These are phyloP conservation scores for Solanum acaule DNA, from an alignment of 257 asterid species.

Conservation along the genomic window DNA sequence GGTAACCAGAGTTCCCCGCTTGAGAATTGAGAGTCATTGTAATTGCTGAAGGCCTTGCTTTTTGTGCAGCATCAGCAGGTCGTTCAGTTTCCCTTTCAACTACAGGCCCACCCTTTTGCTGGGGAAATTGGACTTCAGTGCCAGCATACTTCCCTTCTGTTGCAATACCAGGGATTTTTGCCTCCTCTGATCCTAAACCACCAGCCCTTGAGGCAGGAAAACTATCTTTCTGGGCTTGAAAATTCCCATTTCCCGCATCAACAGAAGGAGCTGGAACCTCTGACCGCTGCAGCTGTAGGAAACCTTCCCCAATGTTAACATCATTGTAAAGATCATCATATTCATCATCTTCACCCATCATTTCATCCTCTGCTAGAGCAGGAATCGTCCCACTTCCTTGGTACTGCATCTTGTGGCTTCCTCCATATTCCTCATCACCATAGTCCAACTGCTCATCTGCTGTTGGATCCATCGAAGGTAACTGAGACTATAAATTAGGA, in stretches of 20 bases:
- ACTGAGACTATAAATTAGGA: constrained; percentile 8
- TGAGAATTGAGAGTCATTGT: constrained; percentile 35
- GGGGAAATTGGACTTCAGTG: constrained; percentile 29
- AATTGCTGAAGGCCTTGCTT: constrained; percentile 23
- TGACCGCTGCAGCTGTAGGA: constrained; percentile 33
- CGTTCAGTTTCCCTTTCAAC: constrained; percentile 21
- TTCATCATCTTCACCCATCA: constrained; percentile 48
- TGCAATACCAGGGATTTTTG: constrained; percentile 28
- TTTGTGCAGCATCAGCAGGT: constrained; percentile 30
- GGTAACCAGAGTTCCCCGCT: constrained; percentile 43
- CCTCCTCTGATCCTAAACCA: constrained; percentile 25
- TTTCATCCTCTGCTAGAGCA: constrained; percentile 83
- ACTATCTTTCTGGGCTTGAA: constrained; percentile 35
- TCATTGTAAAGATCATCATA: constrained; percentile 50
- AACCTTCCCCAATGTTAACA: constrained; percentile 49
- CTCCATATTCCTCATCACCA: constrained; percentile 63
- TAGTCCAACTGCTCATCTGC: constrained; percentile 57
- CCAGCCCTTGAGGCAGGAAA: constrained; percentile 31
- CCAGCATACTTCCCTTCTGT: constrained; percentile 32
- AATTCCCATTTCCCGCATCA: constrained; percentile 35
- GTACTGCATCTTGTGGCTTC: constrained; percentile 52
- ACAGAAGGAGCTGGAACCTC: constrained; percentile 36
- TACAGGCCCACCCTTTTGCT: constrained; percentile 35
- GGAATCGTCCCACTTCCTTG: constrained; percentile 67
- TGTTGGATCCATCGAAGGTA: constrained; percentile 50